A percentile compares a stretch with the other conserved stretches of the same genome.
phyloP scores from a whole-genome alignment of 345 rosid species.

The Boechera divaricarpa region DNA sequence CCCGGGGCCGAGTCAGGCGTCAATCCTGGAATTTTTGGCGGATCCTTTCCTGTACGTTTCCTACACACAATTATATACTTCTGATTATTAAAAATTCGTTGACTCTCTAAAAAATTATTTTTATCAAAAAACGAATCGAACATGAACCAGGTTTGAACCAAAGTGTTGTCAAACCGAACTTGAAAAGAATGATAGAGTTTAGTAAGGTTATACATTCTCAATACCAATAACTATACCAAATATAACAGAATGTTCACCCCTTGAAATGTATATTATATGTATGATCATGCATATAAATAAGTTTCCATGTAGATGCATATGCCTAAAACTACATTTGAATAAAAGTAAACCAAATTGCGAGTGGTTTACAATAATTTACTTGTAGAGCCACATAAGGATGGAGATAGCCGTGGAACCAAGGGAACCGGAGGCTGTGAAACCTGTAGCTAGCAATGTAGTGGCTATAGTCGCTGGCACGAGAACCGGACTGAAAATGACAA shows the following conservation, averaged over 20 bases:
- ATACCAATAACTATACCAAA: not conserved
- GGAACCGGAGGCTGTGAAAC: conserved; percentile 73
- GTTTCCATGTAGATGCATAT: not conserved
- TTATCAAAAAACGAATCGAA: not conserved
- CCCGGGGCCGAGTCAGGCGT: not conserved
- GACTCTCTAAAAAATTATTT: not conserved
- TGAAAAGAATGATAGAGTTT: not conserved
- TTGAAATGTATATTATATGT: not conserved
- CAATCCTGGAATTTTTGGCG: conserved; percentile 35
- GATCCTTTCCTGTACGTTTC: conserved; percentile 6
- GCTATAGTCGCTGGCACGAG: conserved; percentile 74
- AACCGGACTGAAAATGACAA: conserved; percentile 80
- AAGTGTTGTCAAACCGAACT: not conserved
- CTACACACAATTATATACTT: conserved; percentile 21
- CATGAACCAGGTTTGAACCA: not conserved
- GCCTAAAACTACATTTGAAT: not conserved
- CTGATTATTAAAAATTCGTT: not conserved
- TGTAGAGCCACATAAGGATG: conserved; percentile 65
- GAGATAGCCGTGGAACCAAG: conserved; percentile 58
- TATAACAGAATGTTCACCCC: not conserved
- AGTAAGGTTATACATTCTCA: not conserved
- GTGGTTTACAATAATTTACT: conserved; percentile 43
- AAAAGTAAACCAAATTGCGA: not conserved
- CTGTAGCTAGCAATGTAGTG: conserved; percentile 51
- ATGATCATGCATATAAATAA: conserved; percentile 1